Conservation (phyloP, 345 rosid species). For the Limnanthes douglasii region DNA sequence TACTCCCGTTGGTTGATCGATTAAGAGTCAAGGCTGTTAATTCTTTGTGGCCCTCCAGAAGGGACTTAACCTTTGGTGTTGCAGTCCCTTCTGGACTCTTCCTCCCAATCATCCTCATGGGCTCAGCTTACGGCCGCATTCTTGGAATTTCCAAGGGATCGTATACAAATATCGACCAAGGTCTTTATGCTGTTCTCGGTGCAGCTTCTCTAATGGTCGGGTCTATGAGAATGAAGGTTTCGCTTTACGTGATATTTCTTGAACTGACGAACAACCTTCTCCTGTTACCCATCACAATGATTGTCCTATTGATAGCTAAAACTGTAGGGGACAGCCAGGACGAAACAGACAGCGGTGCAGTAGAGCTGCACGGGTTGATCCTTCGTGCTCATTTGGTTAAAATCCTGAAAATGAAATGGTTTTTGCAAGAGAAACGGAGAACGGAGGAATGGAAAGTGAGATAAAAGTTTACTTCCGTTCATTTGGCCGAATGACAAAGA, state of each 20-base stretch:
- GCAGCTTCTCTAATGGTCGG: slow-evolving; percentile 96
- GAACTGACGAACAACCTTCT: slow-evolving; percentile 92
- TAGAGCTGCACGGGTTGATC: slow-evolving; percentile 58
- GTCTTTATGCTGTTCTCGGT: slow-evolving; percentile 93
- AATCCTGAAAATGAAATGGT: slow-evolving; percentile 72
- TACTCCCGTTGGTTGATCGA: too few relatives aligned
- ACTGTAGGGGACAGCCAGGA: slow-evolving; percentile 77
- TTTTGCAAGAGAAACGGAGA: slow-evolving; percentile 59
- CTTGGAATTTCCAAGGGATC: slow-evolving; percentile 62
- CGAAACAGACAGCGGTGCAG: slow-evolving; percentile 21
- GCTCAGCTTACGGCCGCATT: slow-evolving; percentile 78
- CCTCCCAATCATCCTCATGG: slow-evolving; percentile 85
- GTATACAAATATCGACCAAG: slow-evolving; percentile 65
- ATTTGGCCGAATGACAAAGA: slow-evolving; percentile 63
- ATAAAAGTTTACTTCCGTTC: slow-evolving; percentile 62
- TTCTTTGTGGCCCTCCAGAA: too few relatives aligned
- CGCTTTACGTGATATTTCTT: slow-evolving; percentile 84
- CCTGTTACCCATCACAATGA: slow-evolving; percentile 74
- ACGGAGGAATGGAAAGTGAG: slow-evolving; percentile 78
- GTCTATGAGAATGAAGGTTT: slow-evolving; percentile 96
- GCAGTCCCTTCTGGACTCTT: slow-evolving; percentile 95
- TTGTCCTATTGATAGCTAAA: slow-evolving; percentile 75
- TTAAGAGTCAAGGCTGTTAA: too few relatives aligned
- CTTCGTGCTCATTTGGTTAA: slow-evolving; percentile 67
- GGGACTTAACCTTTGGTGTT: slow-evolving; percentile 75